These are phyloP conservation scores for Gelatoporia subvermispora DNA, from an alignment of 768 basidiomycete species.

Conservation along the genomic window DNA sequence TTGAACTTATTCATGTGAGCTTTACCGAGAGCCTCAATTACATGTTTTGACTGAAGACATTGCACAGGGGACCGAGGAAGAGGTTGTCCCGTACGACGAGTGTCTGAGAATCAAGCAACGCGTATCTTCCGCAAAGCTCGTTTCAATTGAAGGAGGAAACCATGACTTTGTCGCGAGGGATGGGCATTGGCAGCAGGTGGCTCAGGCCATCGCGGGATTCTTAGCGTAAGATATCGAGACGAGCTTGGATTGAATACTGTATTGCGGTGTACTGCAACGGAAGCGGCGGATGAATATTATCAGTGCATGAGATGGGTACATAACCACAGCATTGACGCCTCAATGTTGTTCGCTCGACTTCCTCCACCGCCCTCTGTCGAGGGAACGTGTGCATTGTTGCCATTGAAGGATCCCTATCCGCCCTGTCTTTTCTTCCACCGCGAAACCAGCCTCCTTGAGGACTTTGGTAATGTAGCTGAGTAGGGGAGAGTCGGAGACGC, in stretches of 20 bases:
- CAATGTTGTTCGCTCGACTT: slow-evolving; percentile 12
- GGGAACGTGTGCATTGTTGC: slow-evolving; percentile 40
- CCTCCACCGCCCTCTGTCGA: slow-evolving; percentile 47
- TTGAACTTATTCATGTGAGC: slow-evolving; percentile 16
- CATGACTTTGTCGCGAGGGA: slow-evolving; percentile 36
- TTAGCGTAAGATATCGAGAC: slow-evolving; percentile 1
- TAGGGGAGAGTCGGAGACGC: slow-evolving; percentile 45
- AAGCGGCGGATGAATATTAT: not conserved
- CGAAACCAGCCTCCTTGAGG: slow-evolving; percentile 46
- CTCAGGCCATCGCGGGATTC: slow-evolving; percentile 12
- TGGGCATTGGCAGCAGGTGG: slow-evolving; percentile 14
- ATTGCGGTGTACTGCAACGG: too few relatives aligned
- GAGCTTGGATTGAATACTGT: too few relatives aligned
- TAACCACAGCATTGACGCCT: not conserved
- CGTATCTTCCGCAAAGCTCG: slow-evolving; percentile 41
- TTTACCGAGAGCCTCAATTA: not conserved
- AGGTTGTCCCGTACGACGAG: slow-evolving; percentile 50
- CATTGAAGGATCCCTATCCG: slow-evolving; percentile 55
- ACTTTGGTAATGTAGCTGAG: slow-evolving; percentile 43
- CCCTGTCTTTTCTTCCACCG: slow-evolving; percentile 34
- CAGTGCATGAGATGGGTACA: not conserved
- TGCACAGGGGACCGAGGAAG: slow-evolving; percentile 53
- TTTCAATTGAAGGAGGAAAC: slow-evolving; percentile 45
- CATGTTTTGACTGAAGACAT: not conserved
- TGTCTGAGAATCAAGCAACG: slow-evolving; percentile 41